Conservation (phyloP, 1,284 basidiomycete species). For the Trichosporon sp. region DNA sequence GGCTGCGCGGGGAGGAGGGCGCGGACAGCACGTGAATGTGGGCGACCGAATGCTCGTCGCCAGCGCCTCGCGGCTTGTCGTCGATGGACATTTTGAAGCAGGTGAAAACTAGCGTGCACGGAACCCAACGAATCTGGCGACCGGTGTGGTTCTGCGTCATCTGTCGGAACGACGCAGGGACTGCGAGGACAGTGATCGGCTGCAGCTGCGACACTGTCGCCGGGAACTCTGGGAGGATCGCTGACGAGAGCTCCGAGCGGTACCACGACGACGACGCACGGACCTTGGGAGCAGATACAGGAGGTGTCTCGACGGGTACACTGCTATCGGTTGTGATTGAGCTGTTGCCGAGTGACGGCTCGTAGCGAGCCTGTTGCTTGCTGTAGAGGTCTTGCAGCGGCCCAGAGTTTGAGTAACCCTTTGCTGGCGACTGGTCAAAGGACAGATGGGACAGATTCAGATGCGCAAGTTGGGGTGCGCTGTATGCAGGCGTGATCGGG, state of each 20-base stretch:
- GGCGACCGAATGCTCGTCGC: slow-evolving; percentile 30
- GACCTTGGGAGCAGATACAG: background rate
- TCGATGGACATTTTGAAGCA: slow-evolving; percentile 30
- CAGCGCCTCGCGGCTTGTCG: slow-evolving; percentile 10
- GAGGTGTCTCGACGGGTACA: slow-evolving; percentile 7
- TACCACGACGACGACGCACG: slow-evolving; percentile 19
- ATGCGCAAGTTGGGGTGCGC: slow-evolving; percentile 22
- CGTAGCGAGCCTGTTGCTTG: slow-evolving; percentile 15
- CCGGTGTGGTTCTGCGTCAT: background rate
- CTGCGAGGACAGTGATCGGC: slow-evolving; percentile 41
- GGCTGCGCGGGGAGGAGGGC: background rate
- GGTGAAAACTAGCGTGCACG: slow-evolving; percentile 33
- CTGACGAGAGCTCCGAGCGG: slow-evolving; percentile 26
- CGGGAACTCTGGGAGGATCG: slow-evolving; percentile 43
- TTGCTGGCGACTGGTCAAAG: background rate
- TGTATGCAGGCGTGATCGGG: slow-evolving; percentile 19
- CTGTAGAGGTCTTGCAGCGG: slow-evolving; percentile 9
- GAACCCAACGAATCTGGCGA: slow-evolving; percentile 25
- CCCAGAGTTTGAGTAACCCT: background rate
- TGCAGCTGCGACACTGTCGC: slow-evolving; percentile 34
- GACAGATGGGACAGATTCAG: slow-evolving; percentile 9
- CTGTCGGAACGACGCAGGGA: slow-evolving; percentile 11
- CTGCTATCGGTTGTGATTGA: slow-evolving; percentile 9
- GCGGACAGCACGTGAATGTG: slow-evolving; percentile 28
- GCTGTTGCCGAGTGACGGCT: slow-evolving; percentile 17